Conservation (phyloP, 1,139 yeast genomes). For the Pichia sp. region DNA sequence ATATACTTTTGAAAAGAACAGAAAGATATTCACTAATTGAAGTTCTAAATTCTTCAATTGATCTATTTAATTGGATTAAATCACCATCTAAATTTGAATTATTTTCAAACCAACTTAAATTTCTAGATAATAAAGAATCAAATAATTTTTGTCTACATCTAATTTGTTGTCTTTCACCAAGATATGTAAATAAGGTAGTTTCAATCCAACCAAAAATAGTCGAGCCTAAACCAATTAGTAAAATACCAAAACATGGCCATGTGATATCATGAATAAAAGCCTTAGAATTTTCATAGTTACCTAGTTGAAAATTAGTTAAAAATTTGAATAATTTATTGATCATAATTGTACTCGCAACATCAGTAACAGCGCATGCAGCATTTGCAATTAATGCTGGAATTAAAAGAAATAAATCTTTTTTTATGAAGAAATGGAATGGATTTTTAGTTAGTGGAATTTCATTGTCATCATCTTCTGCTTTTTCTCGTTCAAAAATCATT, state of each 20-base stretch:
- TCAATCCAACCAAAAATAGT: constrained; percentile 51
- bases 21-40: constrained; percentile 69
- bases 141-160: constrained; percentile 47
- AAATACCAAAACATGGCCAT: constrained; percentile 46
- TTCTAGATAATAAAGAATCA: constrained; percentile 34
- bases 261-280: constrained; percentile 42
- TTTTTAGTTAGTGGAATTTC: constrained; percentile 8
- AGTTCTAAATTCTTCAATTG: constrained; percentile 69
- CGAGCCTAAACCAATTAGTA: constrained; percentile 52
- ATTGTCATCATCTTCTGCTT: not conserved
- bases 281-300: constrained; percentile 27
- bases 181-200: constrained; percentile 55
- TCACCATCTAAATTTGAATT: constrained; percentile 55
- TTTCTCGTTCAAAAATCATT: not conserved
- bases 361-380: constrained; percentile 30
- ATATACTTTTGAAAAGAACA: constrained; percentile 44
- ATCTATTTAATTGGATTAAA: constrained; percentile 59
- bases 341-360: constrained; percentile 60
- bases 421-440: constrained; percentile 18
- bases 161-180: constrained; percentile 67
- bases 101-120: constrained; percentile 56
- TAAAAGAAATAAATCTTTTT: constrained; percentile 17
- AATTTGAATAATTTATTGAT: constrained; percentile 59
- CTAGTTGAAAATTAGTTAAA: constrained; percentile 37
- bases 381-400: constrained; percentile 18